Base-by-base conservation (phyloP, 2,329 filamentous ascomycete genomes). In the Botryotinia globosa region DNA sequence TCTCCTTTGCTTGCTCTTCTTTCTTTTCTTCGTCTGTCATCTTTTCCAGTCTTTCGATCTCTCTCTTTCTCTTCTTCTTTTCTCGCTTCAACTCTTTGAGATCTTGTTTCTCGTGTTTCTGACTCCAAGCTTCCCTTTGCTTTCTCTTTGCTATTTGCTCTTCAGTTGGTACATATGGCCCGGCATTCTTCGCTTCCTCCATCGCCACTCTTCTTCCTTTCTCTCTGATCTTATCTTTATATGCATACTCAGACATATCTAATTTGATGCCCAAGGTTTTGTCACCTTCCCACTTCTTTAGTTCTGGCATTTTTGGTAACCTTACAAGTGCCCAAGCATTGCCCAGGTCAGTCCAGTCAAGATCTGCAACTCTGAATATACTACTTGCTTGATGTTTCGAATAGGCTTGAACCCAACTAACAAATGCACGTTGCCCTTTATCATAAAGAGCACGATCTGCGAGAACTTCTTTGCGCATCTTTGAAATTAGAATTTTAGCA, bases 221-320 rank as follows among this genome's bases (percentile, higher is more conserved):
- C 80, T 95, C 93, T 44, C 91, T 87, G 32, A 85, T 83, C 80
- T 91, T 92, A 77, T 95, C 92, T 78, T 89, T 90, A 82, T 94
- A 95, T 0, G 87, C 84, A 77, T 89, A 94, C 2, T 82, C 84
- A 61, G 90, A 86, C 86, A 92, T 90, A 80, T 94, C 88, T 18
- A 94, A 83, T 2, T 87, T 86, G 3, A 91, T 81, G 2, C 89
- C 89, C 0, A 92, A 83, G 34, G 84, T 87, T 75, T 87, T 86
- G 80, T 93, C 91, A 7, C 91, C 91, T 20, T 89, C 87, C 85
- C 92, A 95, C 0, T 85, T 87, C 78, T 90, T 91, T 70, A 93
- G 84, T 81, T 99, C 96, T 0, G 96, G 95, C 96, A 99, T 99
- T 80, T 92, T 94, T 6, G 96, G 96, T 75, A 98, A 86, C 68